Evolutionary conservation across 257 asterid genomes (phyloP), one percentile per base, ranked within the genome.

Genomic region (Solanum sejunctum): DNA sequence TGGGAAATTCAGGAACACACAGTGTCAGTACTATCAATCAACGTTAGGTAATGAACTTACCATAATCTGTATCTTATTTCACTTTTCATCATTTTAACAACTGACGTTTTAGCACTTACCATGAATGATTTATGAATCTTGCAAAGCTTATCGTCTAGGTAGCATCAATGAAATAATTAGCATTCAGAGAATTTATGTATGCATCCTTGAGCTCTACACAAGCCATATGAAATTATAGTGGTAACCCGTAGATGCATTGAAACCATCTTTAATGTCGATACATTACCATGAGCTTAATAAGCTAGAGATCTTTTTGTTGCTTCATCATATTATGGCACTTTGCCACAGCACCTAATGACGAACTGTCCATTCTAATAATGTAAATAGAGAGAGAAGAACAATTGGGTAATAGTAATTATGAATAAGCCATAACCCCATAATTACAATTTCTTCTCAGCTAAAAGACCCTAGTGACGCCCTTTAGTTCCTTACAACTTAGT

Each of bases 71-170:
- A 32, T 32, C 39, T 21, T 21, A 49, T 23, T 75, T 75, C 10
- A 23, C 57, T 49, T 21, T 51, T 66, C 41, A 83, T 16, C 54
- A 67, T 16, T 67, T 49, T 13, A n/a, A 51, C 6, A 64, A 49
- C 47, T 32, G 64, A 28, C 12, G 64, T 83, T 79, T 58, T 47
- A 84, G 73, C 60, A 82, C 92, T 91, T 90, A 94, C 98, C n/a
- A n/a, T n/a, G n/a, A n/a, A n/a, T n/a, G n/a, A n/a, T n/a, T n/a
- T n/a, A n/a, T n/a, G n/a, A n/a, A 96, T 87, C 98, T 93, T 13
- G 98, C 99, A 28, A 96, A 86, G 91, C 93, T 93, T 86, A 97
- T 97, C 90, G 91, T 96, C 85, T 87, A 88, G 60, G 98, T 94
- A 58, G 98, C 99, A 87, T 96, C 99, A 61, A 94, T 93, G 61